phyloP scores from a whole-genome alignment of 192 early-diverging fungal species.

The Fimicolochytrium jonesii region DNA sequence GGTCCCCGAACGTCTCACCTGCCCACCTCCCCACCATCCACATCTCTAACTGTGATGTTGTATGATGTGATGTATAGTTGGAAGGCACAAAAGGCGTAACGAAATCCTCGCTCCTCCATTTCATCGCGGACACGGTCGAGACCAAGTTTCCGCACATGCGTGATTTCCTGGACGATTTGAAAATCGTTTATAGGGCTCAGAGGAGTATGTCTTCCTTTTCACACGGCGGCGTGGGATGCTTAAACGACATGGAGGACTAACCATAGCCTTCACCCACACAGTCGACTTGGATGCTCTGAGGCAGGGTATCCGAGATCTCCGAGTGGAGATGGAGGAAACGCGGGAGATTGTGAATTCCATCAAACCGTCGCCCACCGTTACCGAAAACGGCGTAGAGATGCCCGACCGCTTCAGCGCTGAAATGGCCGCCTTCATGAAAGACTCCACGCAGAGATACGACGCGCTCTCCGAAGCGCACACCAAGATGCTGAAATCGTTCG shows the following conservation, averaged over 20 bases:
- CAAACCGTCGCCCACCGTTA: no score
- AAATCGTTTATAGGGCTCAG: conserved; percentile 26
- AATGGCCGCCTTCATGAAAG: conserved; percentile 27
- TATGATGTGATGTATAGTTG: conserved; percentile 27
- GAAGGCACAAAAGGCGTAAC: conserved; percentile 35
- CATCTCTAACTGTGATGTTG: not conserved
- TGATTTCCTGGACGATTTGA: conserved; percentile 27
- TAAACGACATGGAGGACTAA: no score
- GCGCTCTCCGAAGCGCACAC: not conserved
- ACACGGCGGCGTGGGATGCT: no score
- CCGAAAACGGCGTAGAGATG: not conserved
- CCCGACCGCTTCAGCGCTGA: conserved; percentile 9
- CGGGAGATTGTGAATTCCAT: no score
- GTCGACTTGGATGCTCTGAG: no score
- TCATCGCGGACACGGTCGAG: conserved; percentile 39
- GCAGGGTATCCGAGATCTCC: no score
- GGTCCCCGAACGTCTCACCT: not conserved
- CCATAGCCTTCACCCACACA: no score
- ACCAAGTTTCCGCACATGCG: conserved; percentile 32
- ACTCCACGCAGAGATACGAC: no score
- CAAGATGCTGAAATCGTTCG: conserved; percentile 15
- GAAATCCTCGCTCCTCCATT: conserved; percentile 39
- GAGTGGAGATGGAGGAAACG: no score
- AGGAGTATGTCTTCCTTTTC: conserved; percentile 14
- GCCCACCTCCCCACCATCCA: not conserved